phyloP scores from a whole-genome alignment of 1,139 yeast species.

The Saccharomyces pastorianus region DNA sequence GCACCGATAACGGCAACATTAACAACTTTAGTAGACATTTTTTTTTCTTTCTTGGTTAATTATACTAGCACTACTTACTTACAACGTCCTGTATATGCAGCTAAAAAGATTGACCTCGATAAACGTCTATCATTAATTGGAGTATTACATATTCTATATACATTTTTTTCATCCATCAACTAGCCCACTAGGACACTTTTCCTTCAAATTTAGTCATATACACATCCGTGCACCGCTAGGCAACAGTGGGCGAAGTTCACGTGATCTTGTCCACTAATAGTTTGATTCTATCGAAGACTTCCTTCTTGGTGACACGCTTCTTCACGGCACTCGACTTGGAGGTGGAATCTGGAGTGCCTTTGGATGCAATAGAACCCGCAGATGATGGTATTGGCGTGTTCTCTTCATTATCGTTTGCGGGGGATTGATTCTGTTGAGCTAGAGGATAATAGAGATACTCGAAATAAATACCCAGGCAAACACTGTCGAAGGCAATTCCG shows the following conservation, averaged over 20 bases:
- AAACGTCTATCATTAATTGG: not conserved
- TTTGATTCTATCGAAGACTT: constrained; percentile 28
- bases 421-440: not conserved
- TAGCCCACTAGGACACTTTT: not conserved
- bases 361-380: not conserved
- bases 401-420: not conserved
- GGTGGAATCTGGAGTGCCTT: constrained; percentile 1
- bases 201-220: not conserved
- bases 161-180: not conserved
- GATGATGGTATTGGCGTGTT: not conserved
- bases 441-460: constrained; percentile 25
- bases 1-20: constrained; percentile 53
- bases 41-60: not conserved
- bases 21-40: constrained; percentile 25
- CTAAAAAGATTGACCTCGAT: not conserved
- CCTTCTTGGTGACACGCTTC: constrained; percentile 30
- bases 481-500: constrained; percentile 28
- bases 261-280: constrained; percentile 23
- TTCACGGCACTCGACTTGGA: constrained; percentile 11
- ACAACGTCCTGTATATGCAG: too few relatives aligned
- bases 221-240: not conserved
- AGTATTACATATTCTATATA: not conserved
- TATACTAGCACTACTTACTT: not conserved
- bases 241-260: constrained; percentile 2
- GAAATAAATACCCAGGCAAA: constrained; percentile 27